These are phyloP conservation scores for Nectriaceae sp. DNA, from an alignment of 2,329 filamentous ascomycete species.

Conservation along the genomic window DNA sequence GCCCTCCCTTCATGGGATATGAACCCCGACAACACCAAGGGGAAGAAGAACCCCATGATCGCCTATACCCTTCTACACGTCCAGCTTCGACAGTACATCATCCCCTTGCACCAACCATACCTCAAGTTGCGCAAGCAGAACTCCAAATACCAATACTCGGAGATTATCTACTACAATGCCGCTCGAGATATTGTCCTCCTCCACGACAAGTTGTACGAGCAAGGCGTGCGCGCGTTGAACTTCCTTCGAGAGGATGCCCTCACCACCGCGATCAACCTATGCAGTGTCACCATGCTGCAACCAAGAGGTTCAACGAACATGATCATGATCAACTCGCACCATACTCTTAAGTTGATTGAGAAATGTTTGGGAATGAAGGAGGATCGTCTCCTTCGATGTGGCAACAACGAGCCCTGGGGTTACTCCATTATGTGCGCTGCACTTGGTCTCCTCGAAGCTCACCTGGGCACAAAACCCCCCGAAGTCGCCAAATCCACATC, in stretches of 20 bases:
- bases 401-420: slow-evolving; percentile 66
- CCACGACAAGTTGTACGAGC: slow-evolving; percentile 61
- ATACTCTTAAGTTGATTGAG: slow-evolving; percentile 62
- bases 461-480: slow-evolving; percentile 57
- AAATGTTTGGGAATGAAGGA: slow-evolving; percentile 63
- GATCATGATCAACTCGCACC: slow-evolving; percentile 63
- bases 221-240: slow-evolving; percentile 59
- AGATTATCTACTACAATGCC: slow-evolving; percentile 65
- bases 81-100: slow-evolving; percentile 62
- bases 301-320: slow-evolving; percentile 60
- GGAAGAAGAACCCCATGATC: slow-evolving; percentile 56
- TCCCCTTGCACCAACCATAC: slow-evolving; percentile 62
- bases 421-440: slow-evolving; percentile 66
- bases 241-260: slow-evolving; percentile 62
- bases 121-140: slow-evolving; percentile 60
- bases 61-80: slow-evolving; percentile 63
- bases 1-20: slow-evolving; percentile 57
- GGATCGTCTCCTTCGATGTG: slow-evolving; percentile 60
- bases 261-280: slow-evolving; percentile 61
- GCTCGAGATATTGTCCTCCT: slow-evolving; percentile 63
- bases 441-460: slow-evolving; percentile 59
- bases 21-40: slow-evolving; percentile 37
- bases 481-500: slow-evolving; percentile 60
- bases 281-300: slow-evolving; percentile 62
- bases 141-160: slow-evolving; percentile 63